These are phyloP conservation scores for Xylariaceae sp. DNA, from an alignment of 2,329 filamentous ascomycete genomes.

Conservation along the genomic window DNA sequence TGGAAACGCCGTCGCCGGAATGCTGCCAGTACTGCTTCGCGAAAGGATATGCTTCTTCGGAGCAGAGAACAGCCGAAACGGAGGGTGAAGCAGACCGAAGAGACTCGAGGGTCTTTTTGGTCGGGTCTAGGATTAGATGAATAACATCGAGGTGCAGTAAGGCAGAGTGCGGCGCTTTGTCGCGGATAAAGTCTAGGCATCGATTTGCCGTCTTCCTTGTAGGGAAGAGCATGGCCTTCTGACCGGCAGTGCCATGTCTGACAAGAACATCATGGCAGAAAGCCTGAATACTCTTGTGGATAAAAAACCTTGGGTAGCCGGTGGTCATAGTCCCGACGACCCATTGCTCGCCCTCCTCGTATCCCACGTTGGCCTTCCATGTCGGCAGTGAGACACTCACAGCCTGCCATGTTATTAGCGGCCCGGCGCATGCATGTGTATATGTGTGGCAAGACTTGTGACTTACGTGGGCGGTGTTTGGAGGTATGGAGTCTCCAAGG, in stretches of 20 bases:
- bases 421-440: background rate
- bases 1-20: conserved; percentile 88
- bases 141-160: conserved; percentile 55
- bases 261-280: conserved; percentile 71
- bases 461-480: conserved; percentile 77
- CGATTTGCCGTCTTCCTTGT: conserved; percentile 68
- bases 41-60: conserved; percentile 64
- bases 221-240: conserved; percentile 83
- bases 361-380: conserved; percentile 88
- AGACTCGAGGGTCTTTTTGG: conserved; percentile 53
- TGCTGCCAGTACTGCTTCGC: conserved; percentile 99
- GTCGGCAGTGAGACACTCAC: conserved; percentile 95
- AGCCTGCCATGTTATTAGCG: conserved; percentile 58
- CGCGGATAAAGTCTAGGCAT: conserved; percentile 73
- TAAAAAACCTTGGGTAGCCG: conserved; percentile 95
- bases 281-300: conserved; percentile 79
- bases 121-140: conserved; percentile 64
- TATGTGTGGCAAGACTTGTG: conserved; percentile 51
- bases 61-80: conserved; percentile 73
- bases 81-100: conserved; percentile 60
- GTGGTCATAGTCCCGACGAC: conserved; percentile 84
- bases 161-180: conserved; percentile 57
- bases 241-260: conserved; percentile 62
- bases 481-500: conserved; percentile 73
- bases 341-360: conserved; percentile 90